Evolutionary conservation across 148 eudicot genomes (phyloP).

Genomic region (Rhododendron ferrugineum): DNA sequence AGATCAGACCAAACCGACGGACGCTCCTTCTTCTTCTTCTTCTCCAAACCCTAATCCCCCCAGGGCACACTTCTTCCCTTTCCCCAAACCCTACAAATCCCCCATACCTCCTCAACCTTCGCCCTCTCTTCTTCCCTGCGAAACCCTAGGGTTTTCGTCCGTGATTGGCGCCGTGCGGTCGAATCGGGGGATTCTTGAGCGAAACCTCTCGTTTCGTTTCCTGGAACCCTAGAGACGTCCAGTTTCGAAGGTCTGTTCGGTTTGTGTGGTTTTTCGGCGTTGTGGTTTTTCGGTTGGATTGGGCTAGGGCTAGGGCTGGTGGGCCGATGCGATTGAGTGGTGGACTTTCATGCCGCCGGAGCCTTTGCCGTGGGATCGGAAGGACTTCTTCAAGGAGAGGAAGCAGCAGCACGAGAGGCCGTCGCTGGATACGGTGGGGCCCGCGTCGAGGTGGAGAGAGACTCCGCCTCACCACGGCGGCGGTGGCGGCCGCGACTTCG

Average conservation of each 20-base stretch:
- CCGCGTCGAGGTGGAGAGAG: slow-evolving; percentile 41
- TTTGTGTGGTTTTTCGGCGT: neutral
- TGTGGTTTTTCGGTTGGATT: neutral
- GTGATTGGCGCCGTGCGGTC: neutral
- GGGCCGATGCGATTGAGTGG: slow-evolving; percentile 24
- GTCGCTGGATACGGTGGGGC: slow-evolving; percentile 24
- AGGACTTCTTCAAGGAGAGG: slow-evolving; percentile 54
- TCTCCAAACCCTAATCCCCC: neutral
- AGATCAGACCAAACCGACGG: neutral
- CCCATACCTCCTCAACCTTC: neutral
- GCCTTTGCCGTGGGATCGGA: slow-evolving; percentile 80
- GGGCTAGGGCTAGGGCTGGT: neutral
- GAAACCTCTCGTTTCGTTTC: neutral
- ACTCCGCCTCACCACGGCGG: slow-evolving; percentile 35
- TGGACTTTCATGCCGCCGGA: slow-evolving; percentile 79
- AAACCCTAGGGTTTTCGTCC: neutral
- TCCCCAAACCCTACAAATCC: neutral
- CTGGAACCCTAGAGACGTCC: neutral
- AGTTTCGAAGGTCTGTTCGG: neutral
- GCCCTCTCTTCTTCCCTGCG: neutral
- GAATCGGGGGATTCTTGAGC: neutral
- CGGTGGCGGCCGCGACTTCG: slow-evolving; percentile 21
- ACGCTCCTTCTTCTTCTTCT: neutral
- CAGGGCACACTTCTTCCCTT: neutral
- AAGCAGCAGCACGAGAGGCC: slow-evolving; percentile 37